Conservation (phyloP, 2,329 filamentous ascomycete genomes). For the Sporothrix brasiliensis region DNA sequence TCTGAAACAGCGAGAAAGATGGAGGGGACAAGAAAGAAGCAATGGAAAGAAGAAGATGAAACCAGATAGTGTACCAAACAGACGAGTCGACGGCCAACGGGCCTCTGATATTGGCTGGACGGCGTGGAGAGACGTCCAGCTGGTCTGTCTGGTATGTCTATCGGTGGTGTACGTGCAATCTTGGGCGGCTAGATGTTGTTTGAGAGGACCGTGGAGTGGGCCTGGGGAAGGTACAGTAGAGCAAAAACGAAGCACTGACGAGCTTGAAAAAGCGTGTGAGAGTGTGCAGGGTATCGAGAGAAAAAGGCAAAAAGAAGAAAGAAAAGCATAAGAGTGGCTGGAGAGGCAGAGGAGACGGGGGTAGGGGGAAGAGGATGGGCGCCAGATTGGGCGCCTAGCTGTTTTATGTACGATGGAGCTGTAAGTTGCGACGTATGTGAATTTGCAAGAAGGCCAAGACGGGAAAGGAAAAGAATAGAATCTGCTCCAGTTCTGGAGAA, state of each 20-base stretch:
- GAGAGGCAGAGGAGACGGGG: constrained; percentile 9
- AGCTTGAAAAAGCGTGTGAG: neutral
- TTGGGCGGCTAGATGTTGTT: constrained; percentile 30
- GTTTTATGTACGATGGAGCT: constrained; percentile 9
- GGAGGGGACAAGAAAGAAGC: neutral
- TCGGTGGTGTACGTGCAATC: neutral
- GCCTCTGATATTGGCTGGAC: constrained; percentile 55
- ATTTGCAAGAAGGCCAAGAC: neutral
- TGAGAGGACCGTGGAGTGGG: constrained; percentile 9
- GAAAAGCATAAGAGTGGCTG: constrained; percentile 14
- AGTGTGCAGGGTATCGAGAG: neutral
- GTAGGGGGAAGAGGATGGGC: constrained; percentile 12
- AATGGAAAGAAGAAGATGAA: constrained; percentile 48
- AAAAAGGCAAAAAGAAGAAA: neutral
- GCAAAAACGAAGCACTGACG: neutral
- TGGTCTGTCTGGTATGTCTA: neutral
- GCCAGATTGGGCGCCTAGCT: constrained; percentile 29
- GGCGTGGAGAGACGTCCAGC: neutral
- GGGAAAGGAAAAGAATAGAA: neutral
- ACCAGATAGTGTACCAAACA: constrained; percentile 56
- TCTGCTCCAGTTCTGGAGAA: neutral
- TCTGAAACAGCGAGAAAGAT: neutral
- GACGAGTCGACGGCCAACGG: constrained; percentile 46
- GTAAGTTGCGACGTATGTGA: neutral
- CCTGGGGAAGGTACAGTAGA: neutral